These are phyloP conservation scores for Phoenix roebelenii DNA, from an alignment of 176 grass and related monocot genomes.

Conservation along the genomic window DNA sequence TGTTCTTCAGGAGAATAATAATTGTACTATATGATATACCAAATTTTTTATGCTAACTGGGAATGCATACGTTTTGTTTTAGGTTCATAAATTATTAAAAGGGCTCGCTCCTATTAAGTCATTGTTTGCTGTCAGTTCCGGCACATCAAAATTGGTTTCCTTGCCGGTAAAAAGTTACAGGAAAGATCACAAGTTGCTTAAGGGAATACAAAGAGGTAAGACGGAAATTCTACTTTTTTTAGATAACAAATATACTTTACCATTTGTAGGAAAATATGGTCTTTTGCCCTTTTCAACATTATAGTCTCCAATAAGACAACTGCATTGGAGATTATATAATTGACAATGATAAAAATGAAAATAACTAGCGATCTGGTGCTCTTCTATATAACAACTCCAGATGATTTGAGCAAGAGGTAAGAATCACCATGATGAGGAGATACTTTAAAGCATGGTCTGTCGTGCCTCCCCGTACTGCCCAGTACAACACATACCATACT, in stretches of 20 bases:
- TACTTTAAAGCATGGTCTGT: too few relatives aligned
- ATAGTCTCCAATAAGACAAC: too few relatives aligned
- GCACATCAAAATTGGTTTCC: slow-evolving; percentile 86
- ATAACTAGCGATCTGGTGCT: too few relatives aligned
- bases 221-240: slow-evolving; percentile 2
- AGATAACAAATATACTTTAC: neutral
- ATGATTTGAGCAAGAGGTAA: too few relatives aligned
- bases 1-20: neutral
- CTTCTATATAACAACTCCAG: too few relatives aligned
- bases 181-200: slow-evolving; percentile 94
- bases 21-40: neutral
- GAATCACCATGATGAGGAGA: too few relatives aligned
- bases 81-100: slow-evolving; percentile 95
- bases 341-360: too few relatives aligned
- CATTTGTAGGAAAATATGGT: too few relatives aligned
- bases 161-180: slow-evolving; percentile 87
- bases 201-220: slow-evolving; percentile 97
- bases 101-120: slow-evolving; percentile 87
- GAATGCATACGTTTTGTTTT: slow-evolving; percentile 20
- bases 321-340: too few relatives aligned
- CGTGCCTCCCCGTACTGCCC: too few relatives aligned
- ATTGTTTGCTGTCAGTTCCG: slow-evolving; percentile 80
- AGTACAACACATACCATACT: too few relatives aligned
- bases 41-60: slow-evolving; percentile 10
- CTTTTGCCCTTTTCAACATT: too few relatives aligned